Base-by-base conservation (phyloP, 2,329 filamentous ascomycete genomes). In the Fusarium tuaranense region DNA sequence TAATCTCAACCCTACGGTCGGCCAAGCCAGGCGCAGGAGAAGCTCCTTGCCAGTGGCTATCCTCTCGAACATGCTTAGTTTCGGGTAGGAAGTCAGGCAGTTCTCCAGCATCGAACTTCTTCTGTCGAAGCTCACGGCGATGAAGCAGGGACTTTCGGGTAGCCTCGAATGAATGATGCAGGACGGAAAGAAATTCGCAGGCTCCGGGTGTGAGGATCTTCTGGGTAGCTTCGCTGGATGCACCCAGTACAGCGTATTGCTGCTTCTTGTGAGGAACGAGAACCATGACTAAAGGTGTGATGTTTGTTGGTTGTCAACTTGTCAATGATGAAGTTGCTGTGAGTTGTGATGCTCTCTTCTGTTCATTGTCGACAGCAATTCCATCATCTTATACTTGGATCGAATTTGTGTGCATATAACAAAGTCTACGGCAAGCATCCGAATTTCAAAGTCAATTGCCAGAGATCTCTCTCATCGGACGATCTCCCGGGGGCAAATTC, bases 1-100 rank as follows among this genome's bases (percentile, higher is more conserved):
- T 99, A 81, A 98, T 99, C 88, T 99, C 97, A 38, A 98, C 94
- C 72, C 97, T 91, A 75, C 97, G 93, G 87, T 99, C 97, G 51
- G 97, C 92, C 65, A 98, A 89, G 67, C 97, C 97, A 0, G 97
- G 96, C 7, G 96, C 97, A n/a, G 97, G 97, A 61, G 93, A 90
- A 51, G 97, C 95, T 72, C 95, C 97, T 86, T 91, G 96, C 97
- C 97, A 99, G 95, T 92, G 83, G 94, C 91, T 41, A 84, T 98
- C 94, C 79, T 98, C 95, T 79, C 97, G 95, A 83, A 99, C 95
- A 87, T 97, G 93, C 87, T 91, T 95, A 69, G 97, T 98, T 89
- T 98, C 95, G 69, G 95, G 94, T 62, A 98, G 90, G 88, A 99
- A 98, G 85, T 98, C 95, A 71, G 95, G 95, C 41, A 98, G 89